Percentiles rank a stretch among this genome's conserved stretches.
phyloP scores from a whole-genome alignment of 2,329 filamentous ascomycete genomes.

The Aureobasidium pullulans region DNA sequence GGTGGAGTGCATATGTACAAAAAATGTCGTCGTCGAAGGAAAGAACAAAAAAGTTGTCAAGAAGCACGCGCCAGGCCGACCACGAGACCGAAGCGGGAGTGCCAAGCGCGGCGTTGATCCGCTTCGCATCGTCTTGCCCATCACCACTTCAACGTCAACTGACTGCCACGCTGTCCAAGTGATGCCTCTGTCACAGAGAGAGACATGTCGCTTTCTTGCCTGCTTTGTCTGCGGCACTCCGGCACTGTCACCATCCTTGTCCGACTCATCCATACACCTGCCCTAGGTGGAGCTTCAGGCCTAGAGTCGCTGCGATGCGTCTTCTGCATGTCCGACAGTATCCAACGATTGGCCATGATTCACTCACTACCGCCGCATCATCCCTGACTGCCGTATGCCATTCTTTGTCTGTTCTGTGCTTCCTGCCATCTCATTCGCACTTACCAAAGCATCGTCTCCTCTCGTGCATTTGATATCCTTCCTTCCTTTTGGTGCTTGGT shows the following conservation, averaged over 20 bases:
- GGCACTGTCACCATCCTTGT: background rate
- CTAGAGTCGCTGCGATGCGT: background rate
- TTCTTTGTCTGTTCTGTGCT: slow-evolving; percentile 2
- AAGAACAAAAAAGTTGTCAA: slow-evolving; percentile 6
- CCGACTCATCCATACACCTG: background rate
- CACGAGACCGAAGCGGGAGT: background rate
- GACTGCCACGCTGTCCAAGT: slow-evolving; percentile 5
- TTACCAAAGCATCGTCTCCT: background rate
- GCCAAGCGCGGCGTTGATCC: background rate
- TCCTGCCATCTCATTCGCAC: slow-evolving; percentile 3
- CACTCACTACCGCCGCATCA: background rate
- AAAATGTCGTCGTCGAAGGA: background rate
- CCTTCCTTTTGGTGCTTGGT: background rate
- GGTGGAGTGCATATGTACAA: slow-evolving; percentile 5
- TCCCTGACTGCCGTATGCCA: background rate
- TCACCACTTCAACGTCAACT: slow-evolving; percentile 8
- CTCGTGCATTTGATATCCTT: background rate
- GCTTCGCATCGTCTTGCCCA: slow-evolving; percentile 1
- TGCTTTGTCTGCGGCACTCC: background rate
- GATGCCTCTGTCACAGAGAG: background rate
- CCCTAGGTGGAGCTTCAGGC: background rate
- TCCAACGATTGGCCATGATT: slow-evolving; percentile 4
- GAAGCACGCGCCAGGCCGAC: background rate
- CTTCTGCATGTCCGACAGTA: slow-evolving; percentile 1
- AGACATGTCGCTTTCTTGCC: slow-evolving; percentile 10